Evolutionary conservation across 73 alveolate species (phyloP).

Genomic region (Symbiodinium pilosum): DNA sequence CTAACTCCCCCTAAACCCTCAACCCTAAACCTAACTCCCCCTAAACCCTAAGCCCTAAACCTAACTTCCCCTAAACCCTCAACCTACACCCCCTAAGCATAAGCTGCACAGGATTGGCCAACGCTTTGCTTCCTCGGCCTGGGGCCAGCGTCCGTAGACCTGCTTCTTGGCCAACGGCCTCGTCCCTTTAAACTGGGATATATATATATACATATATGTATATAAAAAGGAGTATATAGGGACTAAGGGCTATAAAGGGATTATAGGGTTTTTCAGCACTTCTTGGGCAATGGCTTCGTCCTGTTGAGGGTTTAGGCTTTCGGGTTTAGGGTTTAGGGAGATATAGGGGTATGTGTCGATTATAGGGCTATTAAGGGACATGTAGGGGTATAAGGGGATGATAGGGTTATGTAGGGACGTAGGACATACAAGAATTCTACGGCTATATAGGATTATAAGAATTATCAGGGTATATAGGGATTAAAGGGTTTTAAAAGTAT

Average conservation of each 20-base stretch:
- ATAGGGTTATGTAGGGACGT: too few species aligned
- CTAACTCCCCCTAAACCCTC: background rate
- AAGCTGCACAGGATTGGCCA: background rate
- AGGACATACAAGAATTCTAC: too few species aligned
- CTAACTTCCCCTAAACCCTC: background rate
- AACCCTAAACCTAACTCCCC: background rate
- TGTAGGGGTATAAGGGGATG: too few species aligned
- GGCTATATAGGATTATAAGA: too few species aligned
- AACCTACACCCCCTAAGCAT: background rate
- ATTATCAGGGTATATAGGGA: background rate
- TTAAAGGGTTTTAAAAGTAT: background rate
- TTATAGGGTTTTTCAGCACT: too few species aligned
- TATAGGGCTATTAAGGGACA: too few species aligned
- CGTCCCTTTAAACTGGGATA: too few species aligned
- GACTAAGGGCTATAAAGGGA: too few species aligned
- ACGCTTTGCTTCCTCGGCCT: constrained; percentile 21
- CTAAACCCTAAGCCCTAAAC: background rate
- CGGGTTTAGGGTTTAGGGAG: background rate
- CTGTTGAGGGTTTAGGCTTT: background rate
- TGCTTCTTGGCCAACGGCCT: background rate
- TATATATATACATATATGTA: too few species aligned
- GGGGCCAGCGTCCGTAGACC: background rate
- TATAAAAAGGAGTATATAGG: too few species aligned
- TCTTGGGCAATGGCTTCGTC: too few species aligned
- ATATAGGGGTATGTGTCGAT: background rate